phyloP scores from a whole-genome alignment of 2,329 filamentous ascomycete genomes.

The Dactylonectria estremocensis region DNA sequence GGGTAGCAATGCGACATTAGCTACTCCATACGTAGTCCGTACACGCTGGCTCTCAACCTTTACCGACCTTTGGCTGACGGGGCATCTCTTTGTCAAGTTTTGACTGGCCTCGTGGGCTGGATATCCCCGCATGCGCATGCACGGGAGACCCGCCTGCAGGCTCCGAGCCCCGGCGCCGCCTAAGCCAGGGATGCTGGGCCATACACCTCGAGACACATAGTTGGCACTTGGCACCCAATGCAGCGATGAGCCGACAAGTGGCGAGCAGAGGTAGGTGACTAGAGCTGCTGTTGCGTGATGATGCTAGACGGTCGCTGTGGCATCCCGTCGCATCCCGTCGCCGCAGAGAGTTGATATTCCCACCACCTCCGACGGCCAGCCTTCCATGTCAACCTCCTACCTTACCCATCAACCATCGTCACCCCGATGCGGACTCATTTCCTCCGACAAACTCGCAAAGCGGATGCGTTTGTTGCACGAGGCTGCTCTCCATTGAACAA shows the following conservation, averaged over 20 bases:
- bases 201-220: conserved; percentile 50
- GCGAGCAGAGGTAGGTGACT: conserved; percentile 35
- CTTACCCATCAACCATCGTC: conserved; percentile 6
- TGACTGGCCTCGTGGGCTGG: conserved; percentile 43
- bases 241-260: conserved; percentile 51
- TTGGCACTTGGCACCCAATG: conserved; percentile 43
- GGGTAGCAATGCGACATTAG: conserved; percentile 51
- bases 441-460: neutral
- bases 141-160: conserved; percentile 47
- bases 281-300: conserved; percentile 32
- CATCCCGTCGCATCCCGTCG: conserved; percentile 18
- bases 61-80: conserved; percentile 37
- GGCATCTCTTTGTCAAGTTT: conserved; percentile 33
- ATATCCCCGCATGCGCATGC: conserved; percentile 44
- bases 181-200: conserved; percentile 48
- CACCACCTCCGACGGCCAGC: conserved; percentile 19
- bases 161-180: conserved; percentile 44
- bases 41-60: conserved; percentile 36
- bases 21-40: conserved; percentile 27
- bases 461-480: conserved; percentile 9
- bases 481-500: conserved; percentile 9
- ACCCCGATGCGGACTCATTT: conserved; percentile 12
- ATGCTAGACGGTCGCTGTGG: conserved; percentile 24
- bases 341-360: conserved; percentile 34
- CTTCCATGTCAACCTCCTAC: conserved; percentile 3